Base-by-base conservation (phyloP, 305 asterid species). In the Galium porrigens region DNA sequence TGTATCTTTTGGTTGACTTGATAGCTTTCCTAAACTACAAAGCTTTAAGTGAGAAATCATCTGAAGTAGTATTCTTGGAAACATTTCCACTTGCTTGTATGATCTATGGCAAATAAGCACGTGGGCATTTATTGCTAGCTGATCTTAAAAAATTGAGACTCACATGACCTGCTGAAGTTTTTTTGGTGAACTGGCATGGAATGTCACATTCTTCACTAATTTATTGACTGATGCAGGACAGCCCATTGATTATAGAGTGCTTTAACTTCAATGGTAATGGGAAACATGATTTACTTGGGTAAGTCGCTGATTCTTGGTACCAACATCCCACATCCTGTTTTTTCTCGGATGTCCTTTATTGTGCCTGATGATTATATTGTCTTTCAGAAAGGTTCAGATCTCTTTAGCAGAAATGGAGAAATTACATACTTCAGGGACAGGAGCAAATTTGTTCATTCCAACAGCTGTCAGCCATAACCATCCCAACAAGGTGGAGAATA, bases 271-370 rank as follows among this genome's bases (percentile, higher is more conserved):
- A 92, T 76, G 78, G 85, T 77, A 87, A 87, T 3, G 99, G 99
- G 72, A 89, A 78, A 58, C 99, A 92, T 74, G 95, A 81, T 78
- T 82, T 84, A 73, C 80, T 92, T 70, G 99, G 99, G 99, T 92
- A 81, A 79, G 73, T 68, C 68, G 44, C 69, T 39, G 51, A 59
- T 63, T 70, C 68, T 57, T 63, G 54, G 68, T 11, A 29, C 72
- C 70, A 53, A 42, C 56, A 0, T 74, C 61, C 66, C 12, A 61
- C 71, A 22, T 46, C 22, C 66, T 67, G 22, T 46, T 59, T 64
- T 68, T 56, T 73, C 33, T 54, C 60, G 70, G 53, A 72, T 58
- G 58, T 51, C 51, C 68, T 79, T 76, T 84, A 57, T 74, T 46
- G 72, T 68, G 69, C 66, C 73, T 70, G 39, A 64, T 60, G 56